Base-by-base conservation (phyloP, 768 basidiomycete species). In the Lactarius quietus region DNA sequence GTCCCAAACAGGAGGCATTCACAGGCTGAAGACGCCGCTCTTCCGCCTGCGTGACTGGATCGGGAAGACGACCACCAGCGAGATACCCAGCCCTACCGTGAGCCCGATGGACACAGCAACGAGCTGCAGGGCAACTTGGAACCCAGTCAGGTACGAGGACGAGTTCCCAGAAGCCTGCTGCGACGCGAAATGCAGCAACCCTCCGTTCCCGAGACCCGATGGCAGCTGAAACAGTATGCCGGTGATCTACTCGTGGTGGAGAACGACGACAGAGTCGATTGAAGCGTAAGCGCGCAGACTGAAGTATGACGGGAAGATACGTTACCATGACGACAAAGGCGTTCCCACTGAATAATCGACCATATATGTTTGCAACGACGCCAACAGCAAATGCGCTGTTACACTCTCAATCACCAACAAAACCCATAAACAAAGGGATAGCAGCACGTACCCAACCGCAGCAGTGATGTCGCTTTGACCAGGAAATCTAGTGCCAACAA, bases 211-310 rank as follows among this genome's bases (percentile, higher is more conserved):
- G 14, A 94, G 81, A 43, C 92, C 92, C 9, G 89, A 90, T 0
- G 92, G 92, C 1, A 94, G 81, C 76, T 94, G 93, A 78, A 93
- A 90, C 18, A 93, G 79, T 56, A 94, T 89, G 28, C 89, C 91
- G 0, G 88, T 90, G 68, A 90, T 87, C 82, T 77, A 51, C 14
- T 7, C 48, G 48, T 15, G 9, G 43, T 23, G n/a, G 10, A 23
- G 9, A 45, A n/a, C 45, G 33, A 33, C 8, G 3, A 8, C 33
- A 33, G 8, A 33, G 10, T 8, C 39, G 29, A 28, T 33, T 39
- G 31, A 17, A n/a, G 39, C 26, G 31, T 56, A 23, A 4, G 53
- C 28, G 36, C 20, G 20, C 23, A 14, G 15, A 7, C 31, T 28
- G 28, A 36, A 1, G 48, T 33, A 52, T 28, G 43, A 60, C 18